A percentile compares a stretch with the other conserved stretches of the same genome.
These are phyloP conservation scores for Erodium trifolium DNA, from an alignment of 441 rosid species.

Conservation along the genomic window DNA sequence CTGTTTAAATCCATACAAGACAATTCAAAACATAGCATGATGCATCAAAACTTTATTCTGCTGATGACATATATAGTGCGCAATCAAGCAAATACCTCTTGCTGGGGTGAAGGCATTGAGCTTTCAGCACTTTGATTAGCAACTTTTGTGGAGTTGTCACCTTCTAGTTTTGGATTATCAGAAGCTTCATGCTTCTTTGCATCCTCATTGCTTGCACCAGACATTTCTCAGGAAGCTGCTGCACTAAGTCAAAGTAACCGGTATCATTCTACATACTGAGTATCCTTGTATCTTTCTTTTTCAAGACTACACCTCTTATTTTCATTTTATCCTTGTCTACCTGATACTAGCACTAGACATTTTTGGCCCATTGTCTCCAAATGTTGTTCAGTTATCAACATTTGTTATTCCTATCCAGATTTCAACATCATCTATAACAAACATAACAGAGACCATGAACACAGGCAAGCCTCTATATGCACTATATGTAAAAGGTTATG, in stretches of 20 bases:
- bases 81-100: conserved; percentile 32
- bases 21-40: neutral
- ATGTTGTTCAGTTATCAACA: neutral
- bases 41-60: neutral
- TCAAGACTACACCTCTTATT: neutral
- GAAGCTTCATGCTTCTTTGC: conserved; percentile 29
- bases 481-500: neutral
- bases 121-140: conserved; percentile 26
- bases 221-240: conserved; percentile 14
- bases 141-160: conserved; percentile 15
- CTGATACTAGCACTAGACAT: neutral
- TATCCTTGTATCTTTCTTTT: neutral
- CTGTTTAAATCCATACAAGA: conserved; percentile 19
- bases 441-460: neutral
- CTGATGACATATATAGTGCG: neutral
- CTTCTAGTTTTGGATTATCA: conserved; percentile 21
- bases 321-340: neutral
- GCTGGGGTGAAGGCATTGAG: conserved; percentile 33
- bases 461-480: neutral
- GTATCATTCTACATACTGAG: neutral
- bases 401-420: neutral
- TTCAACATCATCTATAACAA: neutral
- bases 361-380: neutral
- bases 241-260: neutral
- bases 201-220: conserved; percentile 27